Base-by-base conservation (phyloP, 805 yeast genomes). In the Kodamaea lidongshanica region DNA sequence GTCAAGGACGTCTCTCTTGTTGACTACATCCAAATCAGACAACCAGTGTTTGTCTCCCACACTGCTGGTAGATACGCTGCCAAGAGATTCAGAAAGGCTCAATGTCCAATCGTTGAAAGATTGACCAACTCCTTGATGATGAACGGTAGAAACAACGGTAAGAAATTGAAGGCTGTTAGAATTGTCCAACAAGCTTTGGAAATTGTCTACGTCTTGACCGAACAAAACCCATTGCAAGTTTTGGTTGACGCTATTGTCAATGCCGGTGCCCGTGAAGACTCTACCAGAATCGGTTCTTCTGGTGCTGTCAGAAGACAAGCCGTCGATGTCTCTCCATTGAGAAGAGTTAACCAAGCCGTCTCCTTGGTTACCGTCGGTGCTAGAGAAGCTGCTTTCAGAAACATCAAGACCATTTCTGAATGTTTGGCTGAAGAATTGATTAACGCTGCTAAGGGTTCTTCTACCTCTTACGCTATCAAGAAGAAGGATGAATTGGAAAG, bases 61-160 rank as follows among this genome's bases (percentile, higher is more conserved):
- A 86, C 97, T 59, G 96, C 98, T 58, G 98, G 98, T 69, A 89
- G 96, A 73, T 92, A 89, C 76, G 97, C 97, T 60, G 69, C 85
- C 74, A 92, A 92, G 86, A 88, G 98, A 74, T 92, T 92, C 84
- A 88, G 97, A 82, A 92, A 92, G 83, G 92, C 97, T 54, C 98
- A 92, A 79, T 88, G 96, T 77, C 97, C 97, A 63, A 81, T 92
- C 69, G 70, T 92, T 56, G 99, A 92, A 82, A 89, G 99, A 80
- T 79, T 92, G 70, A 89, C 97, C 73, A 89, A 92, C 89, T 83
- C 98, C 48, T 78, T 92, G 67, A 92, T 92, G 98, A 92, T 92
- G 98, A 88, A 92, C 83, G 99, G 99, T 78, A 89, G 97, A 79
- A 92, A 92, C 94, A 92, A 94, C 83, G 99, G 99, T 81, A 92